Evolutionary conservation across 495 filamentous ascomycete genomes (phyloP).

Genomic region (Penicillium soppii): DNA sequence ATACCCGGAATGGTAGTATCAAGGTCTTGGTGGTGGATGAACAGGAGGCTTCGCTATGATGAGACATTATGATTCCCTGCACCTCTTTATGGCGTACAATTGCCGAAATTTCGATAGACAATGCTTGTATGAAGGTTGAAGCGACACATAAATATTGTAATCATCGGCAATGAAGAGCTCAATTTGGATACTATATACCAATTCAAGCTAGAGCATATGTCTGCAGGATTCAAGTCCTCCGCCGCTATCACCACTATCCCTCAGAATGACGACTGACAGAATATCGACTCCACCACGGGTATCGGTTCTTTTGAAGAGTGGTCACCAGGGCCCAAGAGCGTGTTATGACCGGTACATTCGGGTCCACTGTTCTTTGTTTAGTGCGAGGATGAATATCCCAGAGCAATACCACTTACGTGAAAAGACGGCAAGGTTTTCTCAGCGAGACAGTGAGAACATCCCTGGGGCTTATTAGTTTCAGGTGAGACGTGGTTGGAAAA

Average conservation of each 20-base stretch:
- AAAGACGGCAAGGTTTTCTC: conserved; percentile 24
- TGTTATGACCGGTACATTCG: conserved; percentile 28
- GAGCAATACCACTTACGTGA: conserved; percentile 22
- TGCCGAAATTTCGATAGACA: too few species aligned
- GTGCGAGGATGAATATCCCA: background rate
- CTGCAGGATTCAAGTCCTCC: too few species aligned
- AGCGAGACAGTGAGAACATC: conserved; percentile 24
- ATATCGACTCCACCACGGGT: conserved; percentile 24
- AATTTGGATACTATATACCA: background rate
- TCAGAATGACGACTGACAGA: conserved; percentile 18
- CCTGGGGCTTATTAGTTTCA: conserved; percentile 7
- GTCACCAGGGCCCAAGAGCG: conserved; percentile 21
- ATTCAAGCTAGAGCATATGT: background rate
- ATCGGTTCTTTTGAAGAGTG: conserved; percentile 26
- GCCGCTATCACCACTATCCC: background rate
- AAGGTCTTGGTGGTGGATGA: conserved; percentile 62
- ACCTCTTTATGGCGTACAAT: too few species aligned
- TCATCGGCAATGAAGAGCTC: background rate
- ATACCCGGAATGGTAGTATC: conserved; percentile 50
- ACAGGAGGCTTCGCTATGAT: conserved; percentile 30
- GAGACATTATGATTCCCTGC: conserved; percentile 3
- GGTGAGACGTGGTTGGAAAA: background rate
- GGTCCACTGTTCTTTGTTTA: conserved; percentile 17
- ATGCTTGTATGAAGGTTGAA: background rate
- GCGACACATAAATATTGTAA: background rate